Conservation (phyloP, 495 filamentous ascomycete genomes). For the Letharia columbiana region DNA sequence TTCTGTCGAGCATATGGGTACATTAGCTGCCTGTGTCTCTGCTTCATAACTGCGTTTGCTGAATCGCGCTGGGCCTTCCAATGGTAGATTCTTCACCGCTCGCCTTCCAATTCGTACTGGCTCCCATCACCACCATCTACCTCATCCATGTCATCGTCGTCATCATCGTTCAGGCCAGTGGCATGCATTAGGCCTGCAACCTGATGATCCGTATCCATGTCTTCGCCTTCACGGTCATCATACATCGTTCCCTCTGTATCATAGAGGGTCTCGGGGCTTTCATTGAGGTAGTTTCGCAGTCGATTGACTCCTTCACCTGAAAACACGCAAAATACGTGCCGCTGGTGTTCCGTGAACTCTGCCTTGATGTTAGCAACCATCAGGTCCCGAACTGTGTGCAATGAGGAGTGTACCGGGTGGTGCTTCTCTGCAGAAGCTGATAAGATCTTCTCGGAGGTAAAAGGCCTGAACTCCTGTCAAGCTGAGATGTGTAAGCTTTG, state of each 20-base stretch:
- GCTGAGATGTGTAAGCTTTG: constrained; percentile 86
- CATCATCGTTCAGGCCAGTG: constrained; percentile 43
- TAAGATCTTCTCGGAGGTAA: constrained; percentile 65
- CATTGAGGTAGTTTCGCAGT: constrained; percentile 71
- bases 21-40: not conserved
- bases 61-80: not conserved
- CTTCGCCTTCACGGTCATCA: constrained; percentile 48
- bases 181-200: constrained; percentile 50
- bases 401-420: constrained; percentile 50
- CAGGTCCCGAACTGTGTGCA: not conserved
- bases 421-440: constrained; percentile 74
- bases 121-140: constrained; percentile 31
- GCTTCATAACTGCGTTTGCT: not conserved
- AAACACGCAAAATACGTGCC: constrained; percentile 94
- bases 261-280: constrained; percentile 28
- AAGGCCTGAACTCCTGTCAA: constrained; percentile 89
- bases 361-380: constrained; percentile 27
- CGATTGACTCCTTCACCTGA: constrained; percentile 74
- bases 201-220: constrained; percentile 40
- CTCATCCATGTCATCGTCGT: constrained; percentile 37
- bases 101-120: constrained; percentile 24
- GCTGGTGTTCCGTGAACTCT: constrained; percentile 95
- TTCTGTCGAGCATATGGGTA: constrained; percentile 1
- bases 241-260: constrained; percentile 46
- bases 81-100: constrained; percentile 16